Evolutionary conservation across 1,139 yeast species (phyloP), one percentile per base, ranked within the genome.

Genomic region (Protomyces lactucae-debilis): DNA sequence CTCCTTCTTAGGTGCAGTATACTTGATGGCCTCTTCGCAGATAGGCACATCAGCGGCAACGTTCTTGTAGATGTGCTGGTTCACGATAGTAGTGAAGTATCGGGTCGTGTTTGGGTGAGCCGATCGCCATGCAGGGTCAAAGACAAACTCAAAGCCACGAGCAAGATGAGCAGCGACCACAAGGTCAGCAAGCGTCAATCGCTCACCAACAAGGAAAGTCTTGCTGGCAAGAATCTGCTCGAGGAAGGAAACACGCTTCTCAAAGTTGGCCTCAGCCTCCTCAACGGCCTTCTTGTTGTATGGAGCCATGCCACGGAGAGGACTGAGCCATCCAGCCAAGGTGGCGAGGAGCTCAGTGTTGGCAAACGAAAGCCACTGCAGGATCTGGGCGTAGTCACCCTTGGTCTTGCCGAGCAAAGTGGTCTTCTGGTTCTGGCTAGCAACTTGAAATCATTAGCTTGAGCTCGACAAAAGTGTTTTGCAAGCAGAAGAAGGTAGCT

Each of bases 191-290:
- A 86, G 76, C 65, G 97, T 80, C 73, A 88, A 74, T 80, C 93
- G 84, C 81, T 92, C 97, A 75, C 96, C 95, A 73, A 86, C 97
- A 76, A 93, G 84, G 82, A 83, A 93, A 69, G 97, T 90, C 85
- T 82, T 83, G 74, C 85, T 82, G 69, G 80, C 75, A 74, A 93
- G 83, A 81, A 91, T 84, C 59, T 77, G 74, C 79, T 88, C 95
- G 69, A 80, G 77, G 68, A 72, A 71, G 12, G 28, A 8, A 64
- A 70, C 65, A 69, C 76, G 76, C 39, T 57, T 57, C 66, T 85
- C 71, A 68, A 80, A 77, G 68, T 80, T 73, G 59, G 71, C 71
- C 64, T 79, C 82, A 63, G 81, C 80, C 59, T 83, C 83, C 69
- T 89, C 95, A 69, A 84, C 85, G 66, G 72, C 74, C 81, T 87